Evolutionary conservation across 495 filamentous ascomycete species (phyloP).

Genomic region (Pyronema domesticum): DNA sequence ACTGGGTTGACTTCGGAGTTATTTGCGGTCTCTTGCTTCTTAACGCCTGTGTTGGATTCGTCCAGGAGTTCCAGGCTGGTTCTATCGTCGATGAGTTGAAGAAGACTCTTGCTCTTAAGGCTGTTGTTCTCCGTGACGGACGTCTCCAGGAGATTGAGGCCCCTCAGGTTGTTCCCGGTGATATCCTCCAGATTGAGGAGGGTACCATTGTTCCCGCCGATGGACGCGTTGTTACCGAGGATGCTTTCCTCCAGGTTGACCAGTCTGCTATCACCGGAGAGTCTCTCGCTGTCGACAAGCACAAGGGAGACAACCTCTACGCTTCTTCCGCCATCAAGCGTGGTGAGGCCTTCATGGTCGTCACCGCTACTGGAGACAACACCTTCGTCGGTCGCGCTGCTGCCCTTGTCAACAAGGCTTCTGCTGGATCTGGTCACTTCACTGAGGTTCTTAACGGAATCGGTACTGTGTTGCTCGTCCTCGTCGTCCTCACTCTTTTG

Average conservation of each 20-base stretch:
- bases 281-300: slow-evolving; percentile 79
- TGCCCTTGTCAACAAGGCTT: slow-evolving; percentile 61
- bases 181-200: slow-evolving; percentile 78
- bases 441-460: slow-evolving; percentile 76
- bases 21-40: slow-evolving; percentile 56
- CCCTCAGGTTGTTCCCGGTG: slow-evolving; percentile 68
- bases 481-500: slow-evolving; percentile 63
- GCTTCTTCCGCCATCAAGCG: slow-evolving; percentile 80
- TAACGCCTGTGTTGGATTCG: slow-evolving; percentile 71
- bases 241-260: slow-evolving; percentile 72
- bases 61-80: slow-evolving; percentile 77
- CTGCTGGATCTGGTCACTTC: slow-evolving; percentile 61
- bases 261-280: slow-evolving; percentile 86
- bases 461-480: slow-evolving; percentile 60
- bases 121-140: slow-evolving; percentile 65
- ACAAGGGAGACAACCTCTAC: slow-evolving; percentile 58
- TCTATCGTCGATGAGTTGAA: slow-evolving; percentile 85
- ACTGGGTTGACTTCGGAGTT: slow-evolving; percentile 71
- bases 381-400: slow-evolving; percentile 83
- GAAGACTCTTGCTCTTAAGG: slow-evolving; percentile 74
- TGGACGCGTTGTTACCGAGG: slow-evolving; percentile 61
- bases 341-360: slow-evolving; percentile 64
- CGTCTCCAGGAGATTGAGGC: slow-evolving; percentile 52
- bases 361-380: slow-evolving; percentile 66
- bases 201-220: slow-evolving; percentile 84